These are phyloP conservation scores for Aspergillus candidus DNA, from an alignment of 2,329 filamentous ascomycete species.

Conservation along the genomic window DNA sequence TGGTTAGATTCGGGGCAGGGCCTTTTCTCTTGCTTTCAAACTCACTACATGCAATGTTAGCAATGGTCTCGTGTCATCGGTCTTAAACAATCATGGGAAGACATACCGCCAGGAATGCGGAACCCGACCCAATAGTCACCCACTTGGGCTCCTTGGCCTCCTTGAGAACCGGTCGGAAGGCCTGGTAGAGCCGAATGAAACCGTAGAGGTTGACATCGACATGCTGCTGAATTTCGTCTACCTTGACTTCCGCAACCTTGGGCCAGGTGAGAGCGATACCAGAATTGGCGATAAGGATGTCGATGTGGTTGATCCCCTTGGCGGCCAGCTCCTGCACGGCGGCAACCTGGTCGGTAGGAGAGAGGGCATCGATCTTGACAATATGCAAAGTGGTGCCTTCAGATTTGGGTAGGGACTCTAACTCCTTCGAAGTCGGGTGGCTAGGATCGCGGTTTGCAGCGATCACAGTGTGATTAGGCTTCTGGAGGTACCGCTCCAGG, in stretches of 20 bases:
- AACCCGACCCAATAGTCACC: constrained; percentile 12
- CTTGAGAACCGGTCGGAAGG: constrained; percentile 8
- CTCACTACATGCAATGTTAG: too few species aligned
- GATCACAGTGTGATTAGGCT: constrained; percentile 6
- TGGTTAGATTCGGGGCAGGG: too few species aligned
- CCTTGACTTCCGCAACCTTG: constrained; percentile 9
- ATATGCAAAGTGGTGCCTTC: constrained; percentile 35
- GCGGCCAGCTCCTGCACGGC: constrained; percentile 28
- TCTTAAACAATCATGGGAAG: background rate
- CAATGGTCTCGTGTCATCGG: background rate
- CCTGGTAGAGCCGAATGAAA: constrained; percentile 11
- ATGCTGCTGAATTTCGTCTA: constrained; percentile 21
- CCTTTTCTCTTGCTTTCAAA: too few species aligned
- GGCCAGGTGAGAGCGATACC: constrained; percentile 29
- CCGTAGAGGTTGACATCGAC: constrained; percentile 23
- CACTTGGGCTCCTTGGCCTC: constrained; percentile 8
- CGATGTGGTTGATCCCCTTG: constrained; percentile 38
- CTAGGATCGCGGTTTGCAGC: constrained; percentile 4
- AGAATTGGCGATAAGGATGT: constrained; percentile 51
- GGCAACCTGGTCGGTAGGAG: constrained; percentile 27
- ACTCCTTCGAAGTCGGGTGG: background rate
- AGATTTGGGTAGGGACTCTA: constrained; percentile 28
- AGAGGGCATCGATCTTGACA: constrained; percentile 39
- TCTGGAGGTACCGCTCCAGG: constrained; percentile 5
- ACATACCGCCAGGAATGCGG: constrained; percentile 7